A percentile compares a stretch with the other conserved stretches of the same genome.
Evolutionary conservation across 2,329 filamentous ascomycete species (phyloP).

Genomic region (Aureobasidium leucospermi): DNA sequence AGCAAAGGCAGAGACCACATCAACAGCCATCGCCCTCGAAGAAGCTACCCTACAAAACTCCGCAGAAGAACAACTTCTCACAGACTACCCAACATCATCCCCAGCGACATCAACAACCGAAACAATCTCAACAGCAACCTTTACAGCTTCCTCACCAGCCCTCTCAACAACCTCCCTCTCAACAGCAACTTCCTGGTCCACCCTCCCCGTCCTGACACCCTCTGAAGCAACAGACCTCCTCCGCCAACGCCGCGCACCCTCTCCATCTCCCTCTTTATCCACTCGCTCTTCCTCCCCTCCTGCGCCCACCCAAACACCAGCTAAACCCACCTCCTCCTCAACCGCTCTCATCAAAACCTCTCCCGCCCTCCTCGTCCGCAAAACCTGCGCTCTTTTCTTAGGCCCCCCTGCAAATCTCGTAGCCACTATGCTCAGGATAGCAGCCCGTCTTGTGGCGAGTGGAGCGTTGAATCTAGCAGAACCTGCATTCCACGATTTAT

Average conservation of each 20-base stretch:
- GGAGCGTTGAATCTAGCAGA: conserved; percentile 28
- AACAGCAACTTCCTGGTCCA: conserved; percentile 9
- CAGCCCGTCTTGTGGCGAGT: conserved; percentile 65
- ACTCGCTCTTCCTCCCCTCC: neutral
- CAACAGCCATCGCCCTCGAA: neutral
- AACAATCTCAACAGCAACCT: neutral
- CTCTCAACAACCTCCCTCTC: conserved; percentile 10
- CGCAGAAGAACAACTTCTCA: neutral
- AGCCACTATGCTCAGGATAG: conserved; percentile 71
- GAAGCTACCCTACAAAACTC: neutral
- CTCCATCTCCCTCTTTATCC: neutral
- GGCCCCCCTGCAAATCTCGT: conserved; percentile 75
- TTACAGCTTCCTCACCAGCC: conserved; percentile 2
- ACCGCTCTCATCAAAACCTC: neutral
- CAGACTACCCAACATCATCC: neutral
- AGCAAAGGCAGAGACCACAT: neutral
- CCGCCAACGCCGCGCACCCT: neutral
- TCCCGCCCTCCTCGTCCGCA: conserved; percentile 55
- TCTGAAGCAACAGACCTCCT: conserved; percentile 7
- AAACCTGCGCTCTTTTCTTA: conserved; percentile 68
- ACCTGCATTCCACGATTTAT: conserved; percentile 9
- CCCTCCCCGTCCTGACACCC: conserved; percentile 10
- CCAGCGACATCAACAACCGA: neutral
- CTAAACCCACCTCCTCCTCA: neutral
- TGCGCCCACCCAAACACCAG: neutral